phyloP scores from a whole-genome alignment of 176 grass and related monocot species.

The Rhynchospora breviuscula region DNA sequence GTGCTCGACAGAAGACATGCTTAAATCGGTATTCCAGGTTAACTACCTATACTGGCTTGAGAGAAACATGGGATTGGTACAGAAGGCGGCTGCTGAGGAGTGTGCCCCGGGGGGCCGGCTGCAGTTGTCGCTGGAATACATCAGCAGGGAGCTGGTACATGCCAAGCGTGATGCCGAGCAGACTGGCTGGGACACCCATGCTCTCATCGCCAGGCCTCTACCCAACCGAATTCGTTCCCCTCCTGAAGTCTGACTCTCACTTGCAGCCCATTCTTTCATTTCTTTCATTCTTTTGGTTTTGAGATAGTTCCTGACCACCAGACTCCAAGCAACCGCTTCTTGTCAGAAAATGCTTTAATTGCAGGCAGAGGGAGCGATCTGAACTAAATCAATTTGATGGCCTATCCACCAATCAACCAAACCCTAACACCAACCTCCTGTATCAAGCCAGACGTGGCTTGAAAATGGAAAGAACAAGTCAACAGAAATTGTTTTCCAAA shows the following conservation, averaged over 20 bases:
- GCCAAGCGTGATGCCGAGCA: constrained; percentile 63
- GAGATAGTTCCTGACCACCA: not conserved
- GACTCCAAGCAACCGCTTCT: not conserved
- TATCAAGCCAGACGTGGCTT: not conserved
- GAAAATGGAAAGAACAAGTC: not conserved
- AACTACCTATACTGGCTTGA: constrained; percentile 97
- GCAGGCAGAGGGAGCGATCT: not conserved
- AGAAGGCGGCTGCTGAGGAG: constrained; percentile 37
- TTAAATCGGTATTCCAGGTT: constrained; percentile 85
- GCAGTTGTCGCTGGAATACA: constrained; percentile 74
- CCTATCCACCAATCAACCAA: not conserved
- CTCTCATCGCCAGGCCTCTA: constrained; percentile 68
- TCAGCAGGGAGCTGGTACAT: constrained; percentile 66
- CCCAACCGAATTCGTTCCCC: constrained; percentile 50
- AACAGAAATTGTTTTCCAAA: not conserved
- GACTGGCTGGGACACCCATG: constrained; percentile 70
- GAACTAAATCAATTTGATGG: not conserved
- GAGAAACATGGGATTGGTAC: constrained; percentile 51
- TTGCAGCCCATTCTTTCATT: not conserved
- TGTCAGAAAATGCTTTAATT: not conserved
- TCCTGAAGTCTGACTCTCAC: not conserved
- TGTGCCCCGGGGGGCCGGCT: constrained; percentile 65
- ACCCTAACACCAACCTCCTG: not conserved
- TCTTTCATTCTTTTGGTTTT: not conserved
- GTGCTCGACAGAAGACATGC: constrained; percentile 78